Percentiles rank a stretch among this genome's conserved stretches.
Evolutionary conservation across 1,284 basidiomycete genomes (phyloP).

Genomic region (Ustilago trichophora): DNA sequence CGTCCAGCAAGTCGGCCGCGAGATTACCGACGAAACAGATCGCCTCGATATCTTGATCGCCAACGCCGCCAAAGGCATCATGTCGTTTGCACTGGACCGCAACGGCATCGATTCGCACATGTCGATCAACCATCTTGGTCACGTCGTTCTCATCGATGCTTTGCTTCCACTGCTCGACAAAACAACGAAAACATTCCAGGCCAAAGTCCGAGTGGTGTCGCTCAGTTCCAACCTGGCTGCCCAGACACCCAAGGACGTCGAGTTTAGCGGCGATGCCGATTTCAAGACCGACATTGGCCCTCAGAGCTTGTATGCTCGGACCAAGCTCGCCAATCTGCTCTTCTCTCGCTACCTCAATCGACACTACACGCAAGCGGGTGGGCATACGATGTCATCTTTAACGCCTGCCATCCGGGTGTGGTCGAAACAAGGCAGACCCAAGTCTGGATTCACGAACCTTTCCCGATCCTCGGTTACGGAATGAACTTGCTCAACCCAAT

Average conservation of each 20-base stretch:
- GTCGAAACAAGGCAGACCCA: slow-evolving; percentile 28
- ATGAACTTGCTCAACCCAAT: slow-evolving; percentile 33
- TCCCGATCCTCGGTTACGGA: slow-evolving; percentile 28
- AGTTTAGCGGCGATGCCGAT: slow-evolving; percentile 8
- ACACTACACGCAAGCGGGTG: slow-evolving; percentile 4
- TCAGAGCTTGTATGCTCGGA: slow-evolving; percentile 13
- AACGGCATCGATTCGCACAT: slow-evolving; percentile 36
- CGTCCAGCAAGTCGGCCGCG: slow-evolving; percentile 22
- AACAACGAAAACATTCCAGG: slow-evolving; percentile 14
- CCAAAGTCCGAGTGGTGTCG: slow-evolving; percentile 13
- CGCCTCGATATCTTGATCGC: slow-evolving; percentile 29
- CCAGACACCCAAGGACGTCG: slow-evolving; percentile 16
- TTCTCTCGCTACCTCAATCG: slow-evolving; percentile 22
- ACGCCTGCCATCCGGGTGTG: slow-evolving; percentile 27
- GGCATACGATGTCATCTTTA: slow-evolving; percentile 22
- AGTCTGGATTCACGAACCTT: slow-evolving; percentile 35
- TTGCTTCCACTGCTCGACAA: slow-evolving; percentile 15
- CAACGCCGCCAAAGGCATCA: slow-evolving; percentile 32
- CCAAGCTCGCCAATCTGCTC: slow-evolving; percentile 27
- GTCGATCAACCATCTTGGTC: slow-evolving; percentile 30
- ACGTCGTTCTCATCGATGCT: slow-evolving; percentile 27
- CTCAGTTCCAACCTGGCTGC: slow-evolving; percentile 30
- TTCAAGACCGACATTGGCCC: slow-evolving; percentile 23
- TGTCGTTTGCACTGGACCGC: slow-evolving; percentile 20
- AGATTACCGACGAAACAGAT: slow-evolving; percentile 20